Conservation (phyloP, 495 filamentous ascomycete genomes). For the Tuber calosporum region DNA sequence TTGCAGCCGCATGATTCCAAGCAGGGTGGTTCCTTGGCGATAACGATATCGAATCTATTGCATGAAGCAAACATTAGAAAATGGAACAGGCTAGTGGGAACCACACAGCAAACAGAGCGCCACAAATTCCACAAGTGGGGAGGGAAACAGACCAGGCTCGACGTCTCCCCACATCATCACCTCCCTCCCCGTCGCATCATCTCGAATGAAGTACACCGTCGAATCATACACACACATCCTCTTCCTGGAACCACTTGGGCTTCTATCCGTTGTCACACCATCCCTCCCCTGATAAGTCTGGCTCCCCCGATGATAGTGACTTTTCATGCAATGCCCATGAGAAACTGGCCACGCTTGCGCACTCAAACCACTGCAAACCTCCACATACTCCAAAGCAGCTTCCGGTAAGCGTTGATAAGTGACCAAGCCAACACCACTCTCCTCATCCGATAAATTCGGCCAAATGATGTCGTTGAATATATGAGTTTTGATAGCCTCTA, state of each 20-base stretch:
- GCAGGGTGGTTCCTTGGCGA: constrained; percentile 69
- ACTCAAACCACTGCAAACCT: constrained; percentile 70
- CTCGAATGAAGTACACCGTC: constrained; percentile 84
- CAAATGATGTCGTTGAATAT: constrained; percentile 97
- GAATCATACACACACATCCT: constrained; percentile 64
- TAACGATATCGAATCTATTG: constrained; percentile 62
- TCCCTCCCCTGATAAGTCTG: constrained; percentile 43
- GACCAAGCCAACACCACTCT: constrained; percentile 83
- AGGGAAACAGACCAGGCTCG: constrained; percentile 54
- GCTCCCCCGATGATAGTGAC: constrained; percentile 55
- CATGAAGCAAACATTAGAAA: constrained; percentile 18
- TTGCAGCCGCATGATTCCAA: constrained; percentile 79
- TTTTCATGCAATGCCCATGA: constrained; percentile 79
- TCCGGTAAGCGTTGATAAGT: constrained; percentile 83
- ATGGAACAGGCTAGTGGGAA: not conserved
- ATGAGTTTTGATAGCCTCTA: constrained; percentile 80
- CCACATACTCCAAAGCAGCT: constrained; percentile 85
- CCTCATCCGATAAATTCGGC: constrained; percentile 95
- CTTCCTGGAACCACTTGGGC: constrained; percentile 39
- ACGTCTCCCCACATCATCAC: constrained; percentile 92
- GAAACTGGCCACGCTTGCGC: constrained; percentile 73
- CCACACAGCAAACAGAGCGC: not conserved
- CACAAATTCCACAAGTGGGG: not conserved
- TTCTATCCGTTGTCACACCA: constrained; percentile 18
- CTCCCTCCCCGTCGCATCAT: constrained; percentile 59